Evolutionary conservation across 2,329 filamentous ascomycete species (phyloP), one percentile per base, ranked within the genome.

Genomic region (Hymenoscyphus albidus): DNA sequence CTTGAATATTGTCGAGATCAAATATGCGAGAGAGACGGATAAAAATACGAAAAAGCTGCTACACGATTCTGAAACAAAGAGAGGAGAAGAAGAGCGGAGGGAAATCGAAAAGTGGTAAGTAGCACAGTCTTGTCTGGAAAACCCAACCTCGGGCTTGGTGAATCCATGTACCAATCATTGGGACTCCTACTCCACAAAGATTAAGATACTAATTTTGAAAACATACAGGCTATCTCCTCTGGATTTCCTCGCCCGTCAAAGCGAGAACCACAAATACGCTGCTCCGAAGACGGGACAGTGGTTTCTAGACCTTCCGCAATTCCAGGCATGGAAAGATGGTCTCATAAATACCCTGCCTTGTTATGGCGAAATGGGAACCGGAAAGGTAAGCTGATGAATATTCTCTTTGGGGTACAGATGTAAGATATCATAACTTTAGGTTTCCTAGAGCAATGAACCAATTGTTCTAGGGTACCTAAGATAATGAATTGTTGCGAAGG

Each of bases 261-360:
- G 42, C n/a, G 54, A 64, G 9, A 59, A 63, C 22, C 58, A 64
- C 51, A 62, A 67, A 31, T n/a, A 4, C 5, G 54, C 61, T 13
- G 55, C 57, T 31, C 16, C 40, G 9, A n/a, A 39, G 22, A 56
- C 57, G 1, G 66, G 66, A 3, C n/a, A 58, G 5, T 69, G 63
- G 62, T 68, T 69, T 42, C 14, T 66, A 13, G 58, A 69, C 18
- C 57, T 42, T 3, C 48, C 62, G 9, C 61, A 60, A 35, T 69
- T 66, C 57, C 61, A 62, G 35, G 51, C 22, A 40, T 69, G 68
- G 68, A 62, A 66, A 51, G 31, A 65, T 31, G 68, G 66, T 16
- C n/a, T 12, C n/a, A n/a, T 69, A n/a, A 42, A 62, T 6, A 31
- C 58, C 5, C 40, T 69, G 55, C 59, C 63, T 2, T 66, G 68